Percentiles rank a stretch among this genome's conserved stretches.
phyloP scores from a whole-genome alignment of 352 stramenopile species.

The Phytophthora gonapodyides region DNA sequence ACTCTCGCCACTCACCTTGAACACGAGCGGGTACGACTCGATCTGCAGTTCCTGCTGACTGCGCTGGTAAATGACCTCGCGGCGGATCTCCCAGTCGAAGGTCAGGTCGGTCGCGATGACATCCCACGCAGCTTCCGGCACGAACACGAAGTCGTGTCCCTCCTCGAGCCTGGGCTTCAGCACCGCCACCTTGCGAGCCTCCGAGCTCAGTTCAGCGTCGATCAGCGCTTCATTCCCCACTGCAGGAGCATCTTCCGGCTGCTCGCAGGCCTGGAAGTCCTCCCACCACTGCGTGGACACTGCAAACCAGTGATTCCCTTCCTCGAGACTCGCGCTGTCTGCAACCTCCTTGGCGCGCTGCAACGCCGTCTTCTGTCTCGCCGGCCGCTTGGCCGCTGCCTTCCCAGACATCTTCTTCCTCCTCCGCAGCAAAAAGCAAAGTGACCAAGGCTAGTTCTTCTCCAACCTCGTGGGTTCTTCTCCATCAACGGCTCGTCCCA shows the following conservation, averaged over 20 bases:
- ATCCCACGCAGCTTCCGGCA: conserved; percentile 18
- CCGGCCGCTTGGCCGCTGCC: conserved; percentile 6
- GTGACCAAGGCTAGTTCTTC: not conserved
- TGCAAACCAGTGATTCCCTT: conserved; percentile 28
- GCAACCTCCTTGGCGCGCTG: conserved; percentile 12
- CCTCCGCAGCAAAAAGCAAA: too few relatives aligned
- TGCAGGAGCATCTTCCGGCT: conserved; percentile 7
- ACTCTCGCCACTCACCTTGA: conserved; percentile 17
- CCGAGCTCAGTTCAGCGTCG: conserved; percentile 23
- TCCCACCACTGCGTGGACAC: conserved; percentile 31
- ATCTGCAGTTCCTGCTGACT: conserved; percentile 16
- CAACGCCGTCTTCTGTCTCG: conserved; percentile 7
- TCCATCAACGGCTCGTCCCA: conserved; percentile 5
- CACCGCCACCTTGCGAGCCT: conserved; percentile 19
- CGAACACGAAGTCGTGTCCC: conserved; percentile 27
- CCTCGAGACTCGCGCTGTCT: conserved; percentile 13
- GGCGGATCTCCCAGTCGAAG: conserved; percentile 31
- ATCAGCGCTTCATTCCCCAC: conserved; percentile 30
- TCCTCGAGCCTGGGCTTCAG: conserved; percentile 28
- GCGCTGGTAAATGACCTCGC: conserved; percentile 26
- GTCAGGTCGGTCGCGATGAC: conserved; percentile 19
- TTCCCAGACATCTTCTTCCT: not conserved
- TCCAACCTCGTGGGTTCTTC: not conserved
- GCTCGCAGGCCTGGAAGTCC: conserved; percentile 13
- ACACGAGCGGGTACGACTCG: conserved; percentile 20